Conservation (phyloP, 805 yeast species). For the Metschnikowia reukaufii region DNA sequence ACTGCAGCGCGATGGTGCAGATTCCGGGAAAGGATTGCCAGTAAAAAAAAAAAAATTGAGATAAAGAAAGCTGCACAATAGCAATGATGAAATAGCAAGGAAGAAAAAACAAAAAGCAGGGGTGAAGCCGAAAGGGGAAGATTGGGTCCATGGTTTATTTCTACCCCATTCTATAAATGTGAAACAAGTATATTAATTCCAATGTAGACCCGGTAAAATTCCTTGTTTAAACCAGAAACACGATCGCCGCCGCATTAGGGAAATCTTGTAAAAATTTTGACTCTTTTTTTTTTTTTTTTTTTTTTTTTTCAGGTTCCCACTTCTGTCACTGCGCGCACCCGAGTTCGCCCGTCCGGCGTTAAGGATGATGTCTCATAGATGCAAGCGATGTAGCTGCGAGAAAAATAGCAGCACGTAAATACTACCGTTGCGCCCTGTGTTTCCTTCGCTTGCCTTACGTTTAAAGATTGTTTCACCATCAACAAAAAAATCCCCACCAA, state of each 20-base stretch:
- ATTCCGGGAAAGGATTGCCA: background rate
- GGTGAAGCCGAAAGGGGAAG: background rate
- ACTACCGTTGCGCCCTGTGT: conserved; percentile 3
- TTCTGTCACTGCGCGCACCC: conserved; percentile 11
- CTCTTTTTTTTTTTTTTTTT: background rate
- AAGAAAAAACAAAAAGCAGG: background rate
- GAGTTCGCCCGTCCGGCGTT: conserved; percentile 12
- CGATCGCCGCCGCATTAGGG: too few relatives aligned
- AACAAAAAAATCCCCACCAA: background rate
- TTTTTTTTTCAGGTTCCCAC: background rate
- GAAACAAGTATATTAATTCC: too few relatives aligned
- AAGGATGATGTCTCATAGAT: conserved; percentile 6
- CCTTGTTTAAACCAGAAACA: too few relatives aligned
- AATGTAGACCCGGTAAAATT: too few relatives aligned
- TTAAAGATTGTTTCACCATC: background rate
- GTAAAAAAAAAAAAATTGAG: background rate
- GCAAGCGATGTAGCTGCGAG: conserved; percentile 12
- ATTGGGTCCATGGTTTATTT: too few relatives aligned
- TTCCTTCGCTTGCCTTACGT: background rate
- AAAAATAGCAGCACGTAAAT: conserved; percentile 4
- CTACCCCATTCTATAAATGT: too few relatives aligned
- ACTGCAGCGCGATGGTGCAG: conserved; percentile 7
- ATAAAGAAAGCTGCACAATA: background rate
- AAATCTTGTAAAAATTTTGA: background rate
- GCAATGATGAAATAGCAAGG: background rate